Evolutionary conservation across 2,329 filamentous ascomycete genomes (phyloP), one percentile per base, ranked within the genome.

Genomic region (Cytospora paraplurivora): DNA sequence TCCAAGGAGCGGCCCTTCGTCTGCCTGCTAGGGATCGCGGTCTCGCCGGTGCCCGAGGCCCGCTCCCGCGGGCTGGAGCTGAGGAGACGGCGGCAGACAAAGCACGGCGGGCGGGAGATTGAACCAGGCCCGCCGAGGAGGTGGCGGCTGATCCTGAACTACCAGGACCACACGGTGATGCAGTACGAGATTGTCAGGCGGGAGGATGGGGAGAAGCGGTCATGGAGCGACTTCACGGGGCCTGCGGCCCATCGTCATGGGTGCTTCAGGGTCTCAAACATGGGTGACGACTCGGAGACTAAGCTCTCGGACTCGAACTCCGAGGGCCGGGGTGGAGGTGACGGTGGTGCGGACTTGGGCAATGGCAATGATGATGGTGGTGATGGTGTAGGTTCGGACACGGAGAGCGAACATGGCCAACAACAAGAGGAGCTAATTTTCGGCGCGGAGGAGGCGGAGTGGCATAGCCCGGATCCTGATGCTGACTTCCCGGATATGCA

Each of bases 131-230:
- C 71, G 37, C 73, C 78, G 64, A 78, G 79, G 67, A 79, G 84
- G 63, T 93, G 88, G 81, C 78, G 89, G 64, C 68, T 94, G 63
- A 83, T 94, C 72, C 75, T 93, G 74, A 87, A 91, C 72, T 93
- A 89, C 72, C 82, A 82, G 63, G 86, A 92, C 73, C 86, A 91
- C 69, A 83, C 84, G 1, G 82, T 93, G 34, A 71, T 92, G 67
- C 88, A 83, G 64, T 93, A 92, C 76, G 87, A 91, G 73, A 74
- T 92, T 60, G 32, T 51, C 8, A 51, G 41, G 63, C 69, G 59
- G 59, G 62, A 21, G 49, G 33, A 59, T 60, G 57, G 8, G 61
- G 62, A 17, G 59, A 62, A 21, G 61, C 65, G 17, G 68, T 70
- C 32, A 56, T 72, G 67, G 62, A 19, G 35, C 19, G 51, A 55